A percentile compares a stretch with the other conserved stretches of the same genome.
Evolutionary conservation across 2,329 filamentous ascomycete species (phyloP).

Genomic region (Bipolaris cookei): DNA sequence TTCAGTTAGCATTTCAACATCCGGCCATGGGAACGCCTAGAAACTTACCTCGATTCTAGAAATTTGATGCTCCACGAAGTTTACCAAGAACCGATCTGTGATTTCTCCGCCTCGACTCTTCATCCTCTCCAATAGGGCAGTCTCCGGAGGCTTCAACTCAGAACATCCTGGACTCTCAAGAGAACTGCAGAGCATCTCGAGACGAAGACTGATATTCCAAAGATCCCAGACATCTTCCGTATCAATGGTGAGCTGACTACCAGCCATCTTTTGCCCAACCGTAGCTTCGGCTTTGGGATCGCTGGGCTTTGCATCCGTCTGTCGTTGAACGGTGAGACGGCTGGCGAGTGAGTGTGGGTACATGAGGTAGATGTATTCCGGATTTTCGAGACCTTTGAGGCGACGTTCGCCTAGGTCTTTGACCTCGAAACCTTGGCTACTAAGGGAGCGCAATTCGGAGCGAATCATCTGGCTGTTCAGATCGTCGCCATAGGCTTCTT

Average conservation of each 20-base stretch:
- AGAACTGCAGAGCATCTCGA: constrained; percentile 91
- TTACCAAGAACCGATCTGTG: constrained; percentile 84
- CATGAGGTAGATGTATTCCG: constrained; percentile 92
- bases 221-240: constrained; percentile 86
- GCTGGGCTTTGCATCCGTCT: constrained; percentile 52
- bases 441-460: constrained; percentile 84
- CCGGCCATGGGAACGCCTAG: not conserved
- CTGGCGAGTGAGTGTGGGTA: constrained; percentile 89
- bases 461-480: constrained; percentile 76
- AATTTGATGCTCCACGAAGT: constrained; percentile 93
- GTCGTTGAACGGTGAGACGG: constrained; percentile 74
- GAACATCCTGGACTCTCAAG: constrained; percentile 73
- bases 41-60: constrained; percentile 87
- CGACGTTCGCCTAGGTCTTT: constrained; percentile 96
- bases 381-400: constrained; percentile 95
- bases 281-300: constrained; percentile 48
- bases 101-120: constrained; percentile 79
- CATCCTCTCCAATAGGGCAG: constrained; percentile 77
- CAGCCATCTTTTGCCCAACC: constrained; percentile 66
- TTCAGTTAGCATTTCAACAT: constrained; percentile 26
- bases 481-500: constrained; percentile 79
- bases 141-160: constrained; percentile 78
- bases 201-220: constrained; percentile 84
- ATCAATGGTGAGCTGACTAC: constrained; percentile 75
- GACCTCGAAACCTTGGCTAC: constrained; percentile 91